A percentile compares a stretch with the other conserved stretches of the same genome.
phyloP scores from a whole-genome alignment of 805 yeast genomes.

The Hemisphaericaspora nanyangensis region DNA sequence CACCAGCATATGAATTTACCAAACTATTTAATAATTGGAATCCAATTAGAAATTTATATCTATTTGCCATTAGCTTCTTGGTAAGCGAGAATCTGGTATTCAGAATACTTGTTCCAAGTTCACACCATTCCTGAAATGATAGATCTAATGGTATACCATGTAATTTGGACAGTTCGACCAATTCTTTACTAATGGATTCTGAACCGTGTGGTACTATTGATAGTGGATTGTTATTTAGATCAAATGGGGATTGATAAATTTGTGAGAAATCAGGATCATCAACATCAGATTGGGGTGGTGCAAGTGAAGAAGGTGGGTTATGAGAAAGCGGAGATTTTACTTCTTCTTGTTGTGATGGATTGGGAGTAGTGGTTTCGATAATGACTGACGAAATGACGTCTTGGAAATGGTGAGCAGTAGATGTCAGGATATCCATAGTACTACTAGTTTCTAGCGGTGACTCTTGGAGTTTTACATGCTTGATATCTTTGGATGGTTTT shows the following conservation, averaged over 20 bases:
- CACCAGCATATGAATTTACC: neutral
- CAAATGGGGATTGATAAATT: neutral
- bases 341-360: too few relatives aligned
- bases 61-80: neutral
- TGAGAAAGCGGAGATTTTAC: too few relatives aligned
- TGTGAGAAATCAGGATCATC: neutral
- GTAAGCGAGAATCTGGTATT: neutral
- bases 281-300: too few relatives aligned
- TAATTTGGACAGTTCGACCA: neutral
- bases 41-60: conserved; percentile 1
- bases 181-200: neutral
- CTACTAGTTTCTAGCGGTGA: too few relatives aligned
- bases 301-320: too few relatives aligned
- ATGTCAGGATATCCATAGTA: too few relatives aligned
- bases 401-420: too few relatives aligned
- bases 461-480: too few relatives aligned
- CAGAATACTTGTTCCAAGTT: neutral
- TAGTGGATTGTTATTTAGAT: neutral
- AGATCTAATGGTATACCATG: neutral
- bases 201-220: neutral
- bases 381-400: too few relatives aligned
- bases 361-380: too few relatives aligned
- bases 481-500: too few relatives aligned
- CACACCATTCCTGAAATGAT: neutral
- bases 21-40: neutral